These are phyloP conservation scores for Falciphora oryzae DNA, from an alignment of 2,329 filamentous ascomycete species.

Conservation along the genomic window DNA sequence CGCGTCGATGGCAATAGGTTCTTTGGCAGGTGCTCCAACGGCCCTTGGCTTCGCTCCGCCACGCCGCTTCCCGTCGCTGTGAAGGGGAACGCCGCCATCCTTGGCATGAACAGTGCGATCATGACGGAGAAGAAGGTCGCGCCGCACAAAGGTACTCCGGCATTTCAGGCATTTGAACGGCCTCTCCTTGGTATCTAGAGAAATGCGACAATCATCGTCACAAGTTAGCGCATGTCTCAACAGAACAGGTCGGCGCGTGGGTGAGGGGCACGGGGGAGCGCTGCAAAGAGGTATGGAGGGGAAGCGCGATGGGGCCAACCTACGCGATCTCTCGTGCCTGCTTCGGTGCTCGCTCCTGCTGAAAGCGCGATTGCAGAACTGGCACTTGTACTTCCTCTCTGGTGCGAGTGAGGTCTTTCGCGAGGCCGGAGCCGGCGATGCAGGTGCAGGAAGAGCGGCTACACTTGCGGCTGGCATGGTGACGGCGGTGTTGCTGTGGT, in stretches of 20 bases:
- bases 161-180: constrained; percentile 99
- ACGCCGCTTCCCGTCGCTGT: constrained; percentile 89
- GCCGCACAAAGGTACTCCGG: constrained; percentile 94
- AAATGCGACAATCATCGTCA: neutral
- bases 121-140: constrained; percentile 92
- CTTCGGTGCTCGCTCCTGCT: constrained; percentile 96
- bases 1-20: constrained; percentile 74
- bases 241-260: neutral
- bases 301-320: constrained; percentile 38
- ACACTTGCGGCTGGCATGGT: constrained; percentile 67
- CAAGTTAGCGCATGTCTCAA: constrained; percentile 1
- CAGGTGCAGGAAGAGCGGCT: constrained; percentile 57
- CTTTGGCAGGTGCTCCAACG: constrained; percentile 63
- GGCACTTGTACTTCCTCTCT: constrained; percentile 99
- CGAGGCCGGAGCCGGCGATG: constrained; percentile 63
- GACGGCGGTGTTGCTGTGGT: constrained; percentile 24
- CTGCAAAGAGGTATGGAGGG: constrained; percentile 13
- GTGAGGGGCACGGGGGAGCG: constrained; percentile 13
- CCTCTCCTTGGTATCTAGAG: constrained; percentile 92
- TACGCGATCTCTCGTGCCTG: constrained; percentile 96
- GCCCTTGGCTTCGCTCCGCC: constrained; percentile 61
- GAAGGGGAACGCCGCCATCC: constrained; percentile 88
- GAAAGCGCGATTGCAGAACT: constrained; percentile 97
- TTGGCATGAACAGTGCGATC: constrained; percentile 98
- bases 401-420: constrained; percentile 73